A percentile compares a stretch with the other conserved stretches of the same genome.
Evolutionary conservation across 805 yeast species (phyloP).

Genomic region (Saturnispora sekii): DNA sequence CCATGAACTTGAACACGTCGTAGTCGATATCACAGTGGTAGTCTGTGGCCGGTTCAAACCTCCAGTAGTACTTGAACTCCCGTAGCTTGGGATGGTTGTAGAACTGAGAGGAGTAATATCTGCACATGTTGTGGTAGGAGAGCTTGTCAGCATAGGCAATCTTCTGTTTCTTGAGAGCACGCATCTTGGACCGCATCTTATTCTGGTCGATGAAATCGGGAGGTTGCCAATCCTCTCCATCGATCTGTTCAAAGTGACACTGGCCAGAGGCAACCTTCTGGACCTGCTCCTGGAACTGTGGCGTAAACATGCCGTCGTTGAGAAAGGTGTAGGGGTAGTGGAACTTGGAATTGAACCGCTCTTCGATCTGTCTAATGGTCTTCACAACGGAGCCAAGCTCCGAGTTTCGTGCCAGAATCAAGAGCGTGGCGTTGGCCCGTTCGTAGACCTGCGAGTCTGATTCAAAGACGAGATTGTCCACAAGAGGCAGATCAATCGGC

Average conservation of each 20-base stretch:
- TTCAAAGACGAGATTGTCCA: constrained; percentile 24
- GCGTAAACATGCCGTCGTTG: constrained; percentile 59
- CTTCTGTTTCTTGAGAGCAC: constrained; percentile 25
- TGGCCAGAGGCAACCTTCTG: constrained; percentile 32
- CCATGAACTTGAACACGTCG: constrained; percentile 70
- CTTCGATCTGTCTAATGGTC: constrained; percentile 55
- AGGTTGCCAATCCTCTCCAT: constrained; percentile 36
- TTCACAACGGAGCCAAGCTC: constrained; percentile 41
- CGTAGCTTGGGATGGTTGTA: constrained; percentile 53
- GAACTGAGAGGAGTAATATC: constrained; percentile 61
- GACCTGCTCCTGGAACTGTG: constrained; percentile 42
- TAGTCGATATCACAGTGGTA: constrained; percentile 63
- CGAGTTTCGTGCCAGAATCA: constrained; percentile 61
- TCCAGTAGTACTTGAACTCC: constrained; percentile 66
- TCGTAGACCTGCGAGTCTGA: constrained; percentile 21
- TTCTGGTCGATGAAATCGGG: constrained; percentile 34
- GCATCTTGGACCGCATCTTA: constrained; percentile 29
- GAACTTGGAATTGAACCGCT: constrained; percentile 56
- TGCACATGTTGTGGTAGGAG: constrained; percentile 79
- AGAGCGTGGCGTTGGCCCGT: constrained; percentile 66
- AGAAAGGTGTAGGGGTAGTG: constrained; percentile 74
- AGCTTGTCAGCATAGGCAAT: constrained; percentile 50
- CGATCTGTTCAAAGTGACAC: constrained; percentile 43
- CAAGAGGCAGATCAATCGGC: constrained; percentile 41
- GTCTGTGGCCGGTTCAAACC: constrained; percentile 66